Evolutionary conservation across 805 yeast species (phyloP).

Genomic region (Barnettozyma wickerhamii): DNA sequence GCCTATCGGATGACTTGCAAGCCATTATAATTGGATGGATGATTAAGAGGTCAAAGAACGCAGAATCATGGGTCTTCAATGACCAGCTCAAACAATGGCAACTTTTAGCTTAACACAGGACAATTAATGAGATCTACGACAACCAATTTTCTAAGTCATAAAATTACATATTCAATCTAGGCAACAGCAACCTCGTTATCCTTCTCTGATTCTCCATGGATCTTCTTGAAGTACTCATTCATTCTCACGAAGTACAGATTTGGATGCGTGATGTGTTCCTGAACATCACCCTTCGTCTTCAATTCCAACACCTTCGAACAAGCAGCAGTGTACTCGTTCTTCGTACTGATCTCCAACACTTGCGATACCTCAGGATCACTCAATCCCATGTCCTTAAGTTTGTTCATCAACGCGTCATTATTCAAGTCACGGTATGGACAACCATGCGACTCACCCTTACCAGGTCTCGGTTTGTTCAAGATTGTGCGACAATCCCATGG

Average conservation of each 20-base stretch:
- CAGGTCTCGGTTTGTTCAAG: slow-evolving; percentile 65
- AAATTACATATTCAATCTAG: not conserved
- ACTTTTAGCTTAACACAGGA: not conserved
- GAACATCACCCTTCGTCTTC: slow-evolving; percentile 46
- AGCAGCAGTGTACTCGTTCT: slow-evolving; percentile 76
- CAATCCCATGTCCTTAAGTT: slow-evolving; percentile 62
- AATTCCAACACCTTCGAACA: slow-evolving; percentile 86
- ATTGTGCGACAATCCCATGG: slow-evolving; percentile 86
- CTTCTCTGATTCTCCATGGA: slow-evolving; percentile 1
- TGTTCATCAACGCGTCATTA: slow-evolving; percentile 53
- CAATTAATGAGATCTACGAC: too few species aligned
- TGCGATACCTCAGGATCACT: slow-evolving; percentile 53
- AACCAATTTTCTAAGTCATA: not conserved
- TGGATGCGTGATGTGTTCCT: slow-evolving; percentile 63
- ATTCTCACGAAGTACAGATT: slow-evolving; percentile 82
- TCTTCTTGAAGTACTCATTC: slow-evolving; percentile 45
- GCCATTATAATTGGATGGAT: slow-evolving; percentile 1
- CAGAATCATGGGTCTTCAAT: not conserved
- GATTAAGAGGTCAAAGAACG: not conserved
- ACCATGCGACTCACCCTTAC: slow-evolving; percentile 73
- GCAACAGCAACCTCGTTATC: not conserved
- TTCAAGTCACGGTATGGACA: slow-evolving; percentile 85
- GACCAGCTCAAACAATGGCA: not conserved
- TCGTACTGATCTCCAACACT: slow-evolving; percentile 62
- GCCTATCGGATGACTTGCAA: too few species aligned